Percentiles rank a stretch among this genome's conserved stretches.
Evolutionary conservation across 345 rosid genomes (phyloP).

Genomic region (Euphorbia pulcherrima): DNA sequence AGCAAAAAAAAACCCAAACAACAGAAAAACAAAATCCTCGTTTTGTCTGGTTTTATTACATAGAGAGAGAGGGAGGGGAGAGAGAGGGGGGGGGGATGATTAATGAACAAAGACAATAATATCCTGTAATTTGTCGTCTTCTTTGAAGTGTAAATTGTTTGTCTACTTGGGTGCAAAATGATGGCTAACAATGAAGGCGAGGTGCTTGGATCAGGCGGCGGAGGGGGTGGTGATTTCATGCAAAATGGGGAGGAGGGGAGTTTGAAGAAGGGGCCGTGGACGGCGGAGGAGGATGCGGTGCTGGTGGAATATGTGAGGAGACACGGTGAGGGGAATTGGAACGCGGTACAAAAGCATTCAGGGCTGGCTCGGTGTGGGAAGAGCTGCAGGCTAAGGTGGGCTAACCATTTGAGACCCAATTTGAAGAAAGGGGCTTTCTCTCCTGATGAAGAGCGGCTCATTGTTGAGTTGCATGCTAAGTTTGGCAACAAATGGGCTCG

Average conservation of each 20-base stretch:
- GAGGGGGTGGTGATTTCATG: background rate
- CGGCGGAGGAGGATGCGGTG: constrained; percentile 26
- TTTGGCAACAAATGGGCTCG: constrained; percentile 33
- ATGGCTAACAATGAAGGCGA: constrained; percentile 4
- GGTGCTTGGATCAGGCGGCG: background rate
- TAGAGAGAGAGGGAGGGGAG: constrained; percentile 3
- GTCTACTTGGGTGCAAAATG: background rate
- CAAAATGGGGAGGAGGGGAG: background rate
- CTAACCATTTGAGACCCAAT: constrained; percentile 25
- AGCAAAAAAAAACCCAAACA: background rate
- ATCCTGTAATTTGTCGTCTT: too few relatives aligned
- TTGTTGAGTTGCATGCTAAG: constrained; percentile 26
- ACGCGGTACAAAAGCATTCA: constrained; percentile 22
- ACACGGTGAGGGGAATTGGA: constrained; percentile 34
- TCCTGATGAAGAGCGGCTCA: constrained; percentile 22
- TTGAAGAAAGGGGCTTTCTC: constrained; percentile 23
- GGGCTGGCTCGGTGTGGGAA: constrained; percentile 27
- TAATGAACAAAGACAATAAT: background rate
- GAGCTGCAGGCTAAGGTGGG: constrained; percentile 30
- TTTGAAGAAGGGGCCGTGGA: constrained; percentile 31
- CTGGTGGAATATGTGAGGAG: constrained; percentile 24
- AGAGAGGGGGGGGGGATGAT: background rate
- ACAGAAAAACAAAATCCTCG: background rate
- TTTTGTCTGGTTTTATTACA: background rate
- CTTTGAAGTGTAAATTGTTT: too few relatives aligned